Conservation (phyloP, 1,284 basidiomycete genomes). For the Boletus mariae region DNA sequence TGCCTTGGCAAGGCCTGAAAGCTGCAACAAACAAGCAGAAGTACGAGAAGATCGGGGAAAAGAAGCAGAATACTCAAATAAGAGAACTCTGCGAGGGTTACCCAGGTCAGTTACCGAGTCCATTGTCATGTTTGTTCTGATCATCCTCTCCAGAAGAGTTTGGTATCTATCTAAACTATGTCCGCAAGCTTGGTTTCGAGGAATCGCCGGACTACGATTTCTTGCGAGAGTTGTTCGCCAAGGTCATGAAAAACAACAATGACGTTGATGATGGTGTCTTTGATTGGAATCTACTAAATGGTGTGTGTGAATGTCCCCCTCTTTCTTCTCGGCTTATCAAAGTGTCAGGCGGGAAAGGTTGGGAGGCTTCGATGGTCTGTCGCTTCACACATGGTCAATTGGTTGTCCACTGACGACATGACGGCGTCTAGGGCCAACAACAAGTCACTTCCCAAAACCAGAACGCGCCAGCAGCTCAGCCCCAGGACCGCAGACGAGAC, state of each 20-base stretch:
- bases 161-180: slow-evolving; percentile 96
- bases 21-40: slow-evolving; percentile 99
- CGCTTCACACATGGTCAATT: slow-evolving; percentile 2
- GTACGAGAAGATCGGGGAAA: slow-evolving; percentile 98
- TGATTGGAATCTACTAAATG: slow-evolving; percentile 96
- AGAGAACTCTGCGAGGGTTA: slow-evolving; percentile 94
- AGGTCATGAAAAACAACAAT: slow-evolving; percentile 85
- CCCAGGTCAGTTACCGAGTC: slow-evolving; percentile 63
- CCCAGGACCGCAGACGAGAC: slow-evolving; percentile 57
- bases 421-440: slow-evolving; percentile 48
- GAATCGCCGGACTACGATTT: slow-evolving; percentile 98
- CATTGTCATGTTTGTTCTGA: slow-evolving; percentile 84
- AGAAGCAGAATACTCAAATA: slow-evolving; percentile 95
- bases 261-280: slow-evolving; percentile 92
- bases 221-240: slow-evolving; percentile 89
- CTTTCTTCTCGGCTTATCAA: slow-evolving; percentile 7
- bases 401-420: slow-evolving; percentile 14
- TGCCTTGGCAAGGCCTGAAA: slow-evolving; percentile 94
- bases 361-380: slow-evolving; percentile 82
- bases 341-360: slow-evolving; percentile 79
- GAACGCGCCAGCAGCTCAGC: slow-evolving; percentile 44
- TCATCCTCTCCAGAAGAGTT: slow-evolving; percentile 79
- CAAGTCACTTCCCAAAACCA: slow-evolving; percentile 60
- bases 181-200: slow-evolving; percentile 93
- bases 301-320: slow-evolving; percentile 47